phyloP scores from a whole-genome alignment of 805 yeast genomes.

The Sugiyamaella qingdaonensis region DNA sequence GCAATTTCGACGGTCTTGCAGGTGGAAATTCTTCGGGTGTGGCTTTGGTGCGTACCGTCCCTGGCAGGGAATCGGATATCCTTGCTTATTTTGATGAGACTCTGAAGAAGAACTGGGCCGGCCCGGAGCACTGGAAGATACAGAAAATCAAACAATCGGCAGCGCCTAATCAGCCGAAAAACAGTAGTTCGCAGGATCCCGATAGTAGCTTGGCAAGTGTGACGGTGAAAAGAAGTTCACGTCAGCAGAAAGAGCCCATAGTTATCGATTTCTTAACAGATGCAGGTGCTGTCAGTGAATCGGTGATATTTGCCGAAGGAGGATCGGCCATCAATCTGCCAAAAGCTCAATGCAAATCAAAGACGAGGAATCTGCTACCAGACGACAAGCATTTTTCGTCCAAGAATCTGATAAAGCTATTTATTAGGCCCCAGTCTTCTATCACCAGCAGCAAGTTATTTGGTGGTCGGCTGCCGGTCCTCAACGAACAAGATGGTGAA shows the following conservation, averaged over 20 bases:
- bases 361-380: constrained; percentile 54
- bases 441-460: constrained; percentile 6
- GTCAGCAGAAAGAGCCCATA: constrained; percentile 31
- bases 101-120: constrained; percentile 75
- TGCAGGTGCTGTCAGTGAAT: constrained; percentile 38
- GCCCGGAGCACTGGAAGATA: constrained; percentile 91
- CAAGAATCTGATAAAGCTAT: constrained; percentile 58
- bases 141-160: constrained; percentile 43
- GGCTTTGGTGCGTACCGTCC: background rate
- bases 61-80: constrained; percentile 43
- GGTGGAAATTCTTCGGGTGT: background rate
- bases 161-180: background rate
- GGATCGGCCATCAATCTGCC: constrained; percentile 41
- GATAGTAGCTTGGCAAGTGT: background rate
- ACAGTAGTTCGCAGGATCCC: background rate
- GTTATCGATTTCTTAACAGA: constrained; percentile 43
- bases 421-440: constrained; percentile 54
- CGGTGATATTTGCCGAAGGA: constrained; percentile 39
- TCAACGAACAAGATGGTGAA: constrained; percentile 27
- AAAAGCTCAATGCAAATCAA: constrained; percentile 38
- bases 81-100: constrained; percentile 79
- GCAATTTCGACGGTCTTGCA: background rate
- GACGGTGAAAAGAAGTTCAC: constrained; percentile 4
- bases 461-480: background rate
- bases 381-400: constrained; percentile 72